Percentiles rank a stretch among this genome's conserved stretches.
phyloP scores from a whole-genome alignment of 345 rosid genomes.

The Euclidium syriacum region DNA sequence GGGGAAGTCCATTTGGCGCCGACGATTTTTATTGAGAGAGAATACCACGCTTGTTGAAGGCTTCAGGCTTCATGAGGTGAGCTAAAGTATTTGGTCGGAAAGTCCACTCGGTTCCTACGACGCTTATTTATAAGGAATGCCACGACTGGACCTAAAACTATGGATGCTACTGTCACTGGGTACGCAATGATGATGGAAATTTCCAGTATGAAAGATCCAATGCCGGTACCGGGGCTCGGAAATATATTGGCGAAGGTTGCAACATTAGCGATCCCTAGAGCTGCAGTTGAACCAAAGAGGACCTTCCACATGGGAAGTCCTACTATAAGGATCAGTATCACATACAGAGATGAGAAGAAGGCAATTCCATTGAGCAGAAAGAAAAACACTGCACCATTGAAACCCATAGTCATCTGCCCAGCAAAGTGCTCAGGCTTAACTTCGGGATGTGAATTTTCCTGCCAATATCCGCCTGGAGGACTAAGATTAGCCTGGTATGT shows the following conservation, averaged over 20 bases:
- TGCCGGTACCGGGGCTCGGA: too few relatives aligned
- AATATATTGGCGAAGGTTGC: neutral
- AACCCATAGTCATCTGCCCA: constrained; percentile 16
- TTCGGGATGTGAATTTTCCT: neutral
- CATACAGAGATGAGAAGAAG: constrained; percentile 17
- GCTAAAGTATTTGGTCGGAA: too few relatives aligned
- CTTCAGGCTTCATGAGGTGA: too few relatives aligned
- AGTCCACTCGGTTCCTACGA: too few relatives aligned
- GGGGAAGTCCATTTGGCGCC: too few relatives aligned
- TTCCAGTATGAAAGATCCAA: too few relatives aligned
- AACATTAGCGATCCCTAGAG: constrained; percentile 4
- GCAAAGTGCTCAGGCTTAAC: neutral
- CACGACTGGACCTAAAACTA: too few relatives aligned
- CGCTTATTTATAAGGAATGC: too few relatives aligned
- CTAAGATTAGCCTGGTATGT: constrained; percentile 35
- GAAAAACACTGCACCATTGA: neutral
- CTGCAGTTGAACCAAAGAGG: neutral
- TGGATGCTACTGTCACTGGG: too few relatives aligned
- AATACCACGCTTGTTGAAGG: too few relatives aligned
- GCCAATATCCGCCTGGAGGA: constrained; percentile 33
- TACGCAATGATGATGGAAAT: too few relatives aligned
- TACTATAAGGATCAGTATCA: constrained; percentile 13
- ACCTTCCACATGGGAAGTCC: constrained; percentile 21
- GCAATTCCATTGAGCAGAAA: constrained; percentile 13
- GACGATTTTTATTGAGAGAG: too few relatives aligned